phyloP scores from a whole-genome alignment of 768 basidiomycete genomes.

The Amanita rubescens region DNA sequence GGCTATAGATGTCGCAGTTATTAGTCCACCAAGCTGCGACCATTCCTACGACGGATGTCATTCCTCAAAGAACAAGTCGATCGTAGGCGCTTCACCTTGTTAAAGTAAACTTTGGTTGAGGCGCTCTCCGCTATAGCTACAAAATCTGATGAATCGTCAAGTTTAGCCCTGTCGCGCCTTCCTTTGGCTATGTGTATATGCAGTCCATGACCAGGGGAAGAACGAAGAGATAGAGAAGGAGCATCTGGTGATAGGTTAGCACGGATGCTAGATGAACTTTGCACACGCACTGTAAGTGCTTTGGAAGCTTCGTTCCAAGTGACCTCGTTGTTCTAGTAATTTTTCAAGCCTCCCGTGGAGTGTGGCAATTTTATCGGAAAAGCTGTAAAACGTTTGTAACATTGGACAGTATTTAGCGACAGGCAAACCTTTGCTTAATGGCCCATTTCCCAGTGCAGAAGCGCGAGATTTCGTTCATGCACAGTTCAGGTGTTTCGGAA shows the following conservation, averaged over 20 bases:
- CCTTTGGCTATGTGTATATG: conserved; percentile 64
- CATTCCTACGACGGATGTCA: conserved; percentile 43
- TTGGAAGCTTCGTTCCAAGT: conserved; percentile 51
- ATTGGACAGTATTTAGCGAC: neutral
- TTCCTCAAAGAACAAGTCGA: neutral
- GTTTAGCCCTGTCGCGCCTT: conserved; percentile 50
- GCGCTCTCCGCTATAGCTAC: conserved; percentile 52
- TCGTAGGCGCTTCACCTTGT: conserved; percentile 35
- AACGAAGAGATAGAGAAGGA: conserved; percentile 67
- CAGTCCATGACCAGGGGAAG: conserved; percentile 61
- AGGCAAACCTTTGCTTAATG: conserved; percentile 59
- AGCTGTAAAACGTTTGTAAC: conserved; percentile 33
- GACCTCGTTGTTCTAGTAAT: conserved; percentile 37
- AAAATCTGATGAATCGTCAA: conserved; percentile 45
- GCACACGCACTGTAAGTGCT: conserved; percentile 38
- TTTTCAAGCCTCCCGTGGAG: conserved; percentile 43
- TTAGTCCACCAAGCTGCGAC: conserved; percentile 65
- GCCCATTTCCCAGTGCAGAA: conserved; percentile 39
- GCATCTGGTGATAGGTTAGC: conserved; percentile 37
- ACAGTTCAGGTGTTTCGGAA: neutral
- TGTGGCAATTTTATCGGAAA: conserved; percentile 42
- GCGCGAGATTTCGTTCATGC: conserved; percentile 17
- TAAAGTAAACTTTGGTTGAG: conserved; percentile 64
- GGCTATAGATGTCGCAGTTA: conserved; percentile 47
- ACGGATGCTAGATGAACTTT: neutral